Conservation (phyloP, 441 rosid genomes). For the Erodium texanum region DNA sequence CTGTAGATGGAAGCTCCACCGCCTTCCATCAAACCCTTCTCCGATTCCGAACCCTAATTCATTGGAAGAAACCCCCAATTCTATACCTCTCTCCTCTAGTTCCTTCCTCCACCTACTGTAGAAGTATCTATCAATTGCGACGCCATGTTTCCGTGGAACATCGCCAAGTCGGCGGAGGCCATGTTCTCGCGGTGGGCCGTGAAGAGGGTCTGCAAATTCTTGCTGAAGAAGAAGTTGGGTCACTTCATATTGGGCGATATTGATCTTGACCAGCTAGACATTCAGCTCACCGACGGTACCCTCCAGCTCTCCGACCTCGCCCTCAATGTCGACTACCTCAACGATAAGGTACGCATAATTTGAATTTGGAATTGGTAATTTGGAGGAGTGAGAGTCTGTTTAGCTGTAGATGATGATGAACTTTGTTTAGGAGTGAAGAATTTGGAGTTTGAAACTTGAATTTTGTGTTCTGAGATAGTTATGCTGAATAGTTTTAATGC, state of each 20-base stretch:
- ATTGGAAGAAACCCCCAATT: background rate
- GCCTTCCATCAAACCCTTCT: constrained; percentile 9
- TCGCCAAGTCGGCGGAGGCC: constrained; percentile 80
- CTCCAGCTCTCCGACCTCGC: constrained; percentile 83
- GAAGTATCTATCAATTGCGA: too few species aligned
- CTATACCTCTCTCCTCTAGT: background rate
- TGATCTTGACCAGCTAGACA: constrained; percentile 87
- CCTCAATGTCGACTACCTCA: constrained; percentile 77
- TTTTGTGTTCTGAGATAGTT: background rate
- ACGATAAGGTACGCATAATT: constrained; percentile 43
- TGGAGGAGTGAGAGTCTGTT: constrained; percentile 17
- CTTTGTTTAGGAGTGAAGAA: background rate
- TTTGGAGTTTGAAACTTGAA: background rate
- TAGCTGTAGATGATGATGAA: constrained; percentile 30
- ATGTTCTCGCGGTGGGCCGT: constrained; percentile 77
- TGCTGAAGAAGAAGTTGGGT: constrained; percentile 92
- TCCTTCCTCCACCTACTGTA: too few species aligned
- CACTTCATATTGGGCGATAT: constrained; percentile 78
- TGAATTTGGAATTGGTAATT: background rate
- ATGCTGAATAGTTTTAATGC: too few species aligned
- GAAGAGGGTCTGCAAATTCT: constrained; percentile 74
- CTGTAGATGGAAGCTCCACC: constrained; percentile 38
- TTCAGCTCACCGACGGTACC: constrained; percentile 75
- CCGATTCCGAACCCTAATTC: constrained; percentile 23
- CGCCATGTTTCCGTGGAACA: constrained; percentile 67